A percentile compares a stretch with the other conserved stretches of the same genome.
Evolutionary conservation across 2,329 filamentous ascomycete genomes (phyloP).

Genomic region (Fusarium nematophilum): DNA sequence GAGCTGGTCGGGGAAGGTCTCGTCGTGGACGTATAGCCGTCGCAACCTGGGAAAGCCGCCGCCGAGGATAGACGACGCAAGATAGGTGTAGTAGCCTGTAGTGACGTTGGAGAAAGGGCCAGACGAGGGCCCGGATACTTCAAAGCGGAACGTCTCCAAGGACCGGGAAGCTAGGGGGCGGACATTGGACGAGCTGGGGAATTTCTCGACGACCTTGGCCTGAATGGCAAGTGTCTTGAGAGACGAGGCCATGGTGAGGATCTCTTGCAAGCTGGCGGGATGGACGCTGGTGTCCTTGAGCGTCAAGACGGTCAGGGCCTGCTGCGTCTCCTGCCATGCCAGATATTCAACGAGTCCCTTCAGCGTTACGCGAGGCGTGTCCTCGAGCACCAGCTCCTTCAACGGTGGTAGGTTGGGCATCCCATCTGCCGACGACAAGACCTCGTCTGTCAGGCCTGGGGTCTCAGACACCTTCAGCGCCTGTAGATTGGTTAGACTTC

Average conservation of each 20-base stretch:
- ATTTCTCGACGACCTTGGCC: slow-evolving; percentile 60
- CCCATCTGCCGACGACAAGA: slow-evolving; percentile 75
- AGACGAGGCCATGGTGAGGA: slow-evolving; percentile 67
- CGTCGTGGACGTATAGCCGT: slow-evolving; percentile 87
- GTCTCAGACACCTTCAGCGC: slow-evolving; percentile 81
- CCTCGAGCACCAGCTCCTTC: slow-evolving; percentile 77
- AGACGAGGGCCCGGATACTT: slow-evolving; percentile 74
- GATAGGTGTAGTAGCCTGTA: slow-evolving; percentile 82
- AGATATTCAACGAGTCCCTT: slow-evolving; percentile 78
- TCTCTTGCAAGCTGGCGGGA: slow-evolving; percentile 67
- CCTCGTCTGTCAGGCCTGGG: slow-evolving; percentile 77
- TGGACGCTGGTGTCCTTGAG: slow-evolving; percentile 79
- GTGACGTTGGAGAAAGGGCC: slow-evolving; percentile 68
- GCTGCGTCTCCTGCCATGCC: slow-evolving; percentile 67
- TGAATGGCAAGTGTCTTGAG: slow-evolving; percentile 69
- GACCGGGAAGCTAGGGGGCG: slow-evolving; percentile 76
- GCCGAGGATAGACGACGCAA: slow-evolving; percentile 83
- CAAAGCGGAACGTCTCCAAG: slow-evolving; percentile 81
- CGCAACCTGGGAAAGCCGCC: slow-evolving; percentile 79
- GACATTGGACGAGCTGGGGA: slow-evolving; percentile 59
- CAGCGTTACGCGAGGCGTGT: slow-evolving; percentile 77
- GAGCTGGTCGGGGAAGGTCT: slow-evolving; percentile 83
- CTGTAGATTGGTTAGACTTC: slow-evolving; percentile 72
- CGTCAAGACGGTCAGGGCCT: slow-evolving; percentile 73
- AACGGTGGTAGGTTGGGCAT: slow-evolving; percentile 80